These are phyloP conservation scores for Verbascum thapsus DNA, from an alignment of 257 asterid genomes.

Conservation along the genomic window DNA sequence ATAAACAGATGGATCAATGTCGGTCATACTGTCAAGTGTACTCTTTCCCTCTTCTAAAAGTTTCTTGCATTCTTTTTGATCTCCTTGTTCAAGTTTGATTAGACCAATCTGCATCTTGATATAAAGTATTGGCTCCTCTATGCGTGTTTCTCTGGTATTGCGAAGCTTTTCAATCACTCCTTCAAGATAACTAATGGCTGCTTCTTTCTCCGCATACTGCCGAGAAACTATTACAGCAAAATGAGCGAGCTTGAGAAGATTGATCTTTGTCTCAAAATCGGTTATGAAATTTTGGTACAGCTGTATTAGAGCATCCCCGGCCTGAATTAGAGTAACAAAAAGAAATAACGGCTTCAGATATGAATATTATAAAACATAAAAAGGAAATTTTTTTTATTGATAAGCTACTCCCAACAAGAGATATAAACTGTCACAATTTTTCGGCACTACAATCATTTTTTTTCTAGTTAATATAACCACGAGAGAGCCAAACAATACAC, in stretches of 20 bases:
- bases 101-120: slow-evolving; percentile 83
- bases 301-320: slow-evolving; percentile 91
- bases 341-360: slow-evolving; percentile 25
- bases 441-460: not conserved
- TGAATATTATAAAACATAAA: not conserved
- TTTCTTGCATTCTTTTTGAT: slow-evolving; percentile 82
- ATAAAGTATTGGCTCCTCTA: slow-evolving; percentile 89
- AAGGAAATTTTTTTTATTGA: not conserved
- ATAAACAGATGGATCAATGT: slow-evolving; percentile 94
- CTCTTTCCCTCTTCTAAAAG: slow-evolving; percentile 89
- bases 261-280: slow-evolving; percentile 96
- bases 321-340: slow-evolving; percentile 49
- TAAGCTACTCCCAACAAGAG: not conserved
- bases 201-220: slow-evolving; percentile 79
- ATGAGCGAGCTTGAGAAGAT: slow-evolving; percentile 97
- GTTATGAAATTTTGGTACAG: slow-evolving; percentile 87
- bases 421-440: slow-evolving; percentile 10
- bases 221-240: slow-evolving; percentile 89
- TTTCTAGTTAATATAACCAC: slow-evolving; percentile 5
- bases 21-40: slow-evolving; percentile 97
- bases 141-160: slow-evolving; percentile 71
- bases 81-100: slow-evolving; percentile 84
- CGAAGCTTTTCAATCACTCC: slow-evolving; percentile 90
- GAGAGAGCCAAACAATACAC: slow-evolving; percentile 1
- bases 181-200: slow-evolving; percentile 79